A percentile compares a stretch with the other conserved stretches of the same genome.
These are phyloP conservation scores for Actinomortierella wolfii DNA, from an alignment of 371 early-diverging fungal species.

Conservation along the genomic window DNA sequence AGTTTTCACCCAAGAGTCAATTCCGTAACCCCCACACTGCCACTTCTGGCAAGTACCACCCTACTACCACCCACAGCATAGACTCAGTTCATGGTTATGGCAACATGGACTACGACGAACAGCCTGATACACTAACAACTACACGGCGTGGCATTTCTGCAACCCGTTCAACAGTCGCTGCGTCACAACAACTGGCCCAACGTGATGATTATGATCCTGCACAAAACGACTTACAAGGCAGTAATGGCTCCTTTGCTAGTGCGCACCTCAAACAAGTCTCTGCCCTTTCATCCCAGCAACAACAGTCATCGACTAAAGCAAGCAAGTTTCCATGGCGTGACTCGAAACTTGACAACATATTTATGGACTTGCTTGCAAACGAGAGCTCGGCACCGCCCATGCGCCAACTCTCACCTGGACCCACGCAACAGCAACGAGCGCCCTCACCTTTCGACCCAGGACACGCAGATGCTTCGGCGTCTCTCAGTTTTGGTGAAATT, in stretches of 20 bases:
- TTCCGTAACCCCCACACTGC: not conserved
- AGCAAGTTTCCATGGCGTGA: slow-evolving; percentile 26
- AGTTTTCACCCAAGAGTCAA: not conserved
- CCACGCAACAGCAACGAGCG: not conserved
- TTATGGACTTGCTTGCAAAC: slow-evolving; percentile 16
- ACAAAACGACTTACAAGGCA: too few species aligned
- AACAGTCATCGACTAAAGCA: too few species aligned
- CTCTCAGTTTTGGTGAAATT: slow-evolving; percentile 24
- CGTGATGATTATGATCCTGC: too few species aligned
- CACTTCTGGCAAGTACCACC: not conserved
- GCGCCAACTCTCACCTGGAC: not conserved
- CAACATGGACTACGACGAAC: slow-evolving; percentile 19
- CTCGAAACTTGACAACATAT: slow-evolving; percentile 26
- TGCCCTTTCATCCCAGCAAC: too few species aligned
- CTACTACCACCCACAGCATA: slow-evolving; percentile 7
- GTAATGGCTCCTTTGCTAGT: too few species aligned
- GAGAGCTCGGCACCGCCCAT: not conserved
- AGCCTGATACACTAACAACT: slow-evolving; percentile 2
- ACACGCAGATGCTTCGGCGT: slow-evolving; percentile 10
- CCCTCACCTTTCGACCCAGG: not conserved
- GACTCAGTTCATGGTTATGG: slow-evolving; percentile 21
- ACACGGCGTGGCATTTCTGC: not conserved
- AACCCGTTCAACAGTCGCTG: too few species aligned
- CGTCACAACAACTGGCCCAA: too few species aligned
- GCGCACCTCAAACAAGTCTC: too few species aligned